These are phyloP conservation scores for Ogataea henricii DNA, from an alignment of 805 yeast genomes.

Conservation along the genomic window DNA sequence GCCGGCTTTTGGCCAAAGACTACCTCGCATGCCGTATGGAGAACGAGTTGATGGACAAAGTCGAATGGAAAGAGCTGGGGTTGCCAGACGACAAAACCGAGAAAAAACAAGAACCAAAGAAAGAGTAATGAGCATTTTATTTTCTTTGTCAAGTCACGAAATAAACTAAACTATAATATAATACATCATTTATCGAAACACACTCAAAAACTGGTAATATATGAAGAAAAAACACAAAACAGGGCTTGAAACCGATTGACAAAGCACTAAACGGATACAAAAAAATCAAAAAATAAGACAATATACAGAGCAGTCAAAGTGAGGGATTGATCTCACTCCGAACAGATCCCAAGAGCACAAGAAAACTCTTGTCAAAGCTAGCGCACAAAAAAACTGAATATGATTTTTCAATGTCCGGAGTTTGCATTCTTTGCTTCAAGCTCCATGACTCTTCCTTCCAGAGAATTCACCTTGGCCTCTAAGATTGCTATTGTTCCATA, in stretches of 20 bases:
- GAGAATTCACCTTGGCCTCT: conserved; percentile 22
- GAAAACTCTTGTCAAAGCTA: too few relatives aligned
- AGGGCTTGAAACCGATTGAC: neutral
- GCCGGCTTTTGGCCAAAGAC: conserved; percentile 78
- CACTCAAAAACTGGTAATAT: conserved; percentile 5
- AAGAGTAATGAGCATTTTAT: neutral
- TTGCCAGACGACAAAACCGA: conserved; percentile 33
- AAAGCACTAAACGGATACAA: too few relatives aligned
- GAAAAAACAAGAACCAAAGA: neutral
- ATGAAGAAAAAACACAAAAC: neutral
- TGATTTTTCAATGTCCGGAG: conserved; percentile 7
- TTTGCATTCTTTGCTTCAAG: conserved; percentile 18
- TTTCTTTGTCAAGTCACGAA: too few relatives aligned
- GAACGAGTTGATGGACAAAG: conserved; percentile 45
- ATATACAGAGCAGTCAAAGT: neutral
- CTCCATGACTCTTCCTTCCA: conserved; percentile 22
- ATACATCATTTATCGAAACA: conserved; percentile 1
- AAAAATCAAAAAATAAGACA: too few relatives aligned
- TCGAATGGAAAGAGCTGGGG: conserved; percentile 40
- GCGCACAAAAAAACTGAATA: neutral
- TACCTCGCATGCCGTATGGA: conserved; percentile 91
- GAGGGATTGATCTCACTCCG: too few relatives aligned
- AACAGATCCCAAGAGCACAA: too few relatives aligned
- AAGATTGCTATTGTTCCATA: conserved; percentile 23
- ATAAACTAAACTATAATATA: neutral